These are phyloP conservation scores for Annulohypoxylon bovei DNA, from an alignment of 495 filamentous ascomycete species.

Conservation along the genomic window DNA sequence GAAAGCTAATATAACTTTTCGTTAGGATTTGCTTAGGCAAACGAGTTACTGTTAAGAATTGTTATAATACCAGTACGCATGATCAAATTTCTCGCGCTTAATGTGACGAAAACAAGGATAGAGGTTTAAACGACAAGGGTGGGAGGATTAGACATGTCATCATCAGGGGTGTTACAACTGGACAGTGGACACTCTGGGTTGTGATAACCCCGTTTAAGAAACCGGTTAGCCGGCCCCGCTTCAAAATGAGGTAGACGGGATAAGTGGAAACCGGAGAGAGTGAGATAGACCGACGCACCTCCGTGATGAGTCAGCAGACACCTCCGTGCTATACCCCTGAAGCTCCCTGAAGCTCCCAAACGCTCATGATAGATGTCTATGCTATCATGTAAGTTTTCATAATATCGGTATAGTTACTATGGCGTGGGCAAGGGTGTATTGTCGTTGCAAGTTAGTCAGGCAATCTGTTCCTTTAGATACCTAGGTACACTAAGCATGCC, in stretches of 20 bases:
- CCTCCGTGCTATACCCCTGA: neutral
- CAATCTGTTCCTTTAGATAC: neutral
- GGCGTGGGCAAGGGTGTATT: neutral
- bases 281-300: neutral
- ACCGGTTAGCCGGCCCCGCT: neutral
- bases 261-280: neutral
- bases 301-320: neutral
- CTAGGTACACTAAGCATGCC: neutral
- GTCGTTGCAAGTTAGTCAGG: neutral
- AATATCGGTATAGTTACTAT: too few relatives aligned
- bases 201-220: neutral
- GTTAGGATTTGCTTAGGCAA: neutral
- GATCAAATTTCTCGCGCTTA: too few relatives aligned
- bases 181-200: too few relatives aligned
- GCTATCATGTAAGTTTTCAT: too few relatives aligned
- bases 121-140: too few relatives aligned
- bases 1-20: neutral
- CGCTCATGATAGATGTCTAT: too few relatives aligned
- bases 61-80: too few relatives aligned
- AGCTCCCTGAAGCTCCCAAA: too few relatives aligned
- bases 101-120: neutral
- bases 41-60: too few relatives aligned
- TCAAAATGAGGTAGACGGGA: neutral
- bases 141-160: too few relatives aligned
- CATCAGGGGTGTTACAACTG: too few relatives aligned